Evolutionary conservation across 495 filamentous ascomycete genomes (phyloP).

Genomic region (Penicillium bovifimosum): DNA sequence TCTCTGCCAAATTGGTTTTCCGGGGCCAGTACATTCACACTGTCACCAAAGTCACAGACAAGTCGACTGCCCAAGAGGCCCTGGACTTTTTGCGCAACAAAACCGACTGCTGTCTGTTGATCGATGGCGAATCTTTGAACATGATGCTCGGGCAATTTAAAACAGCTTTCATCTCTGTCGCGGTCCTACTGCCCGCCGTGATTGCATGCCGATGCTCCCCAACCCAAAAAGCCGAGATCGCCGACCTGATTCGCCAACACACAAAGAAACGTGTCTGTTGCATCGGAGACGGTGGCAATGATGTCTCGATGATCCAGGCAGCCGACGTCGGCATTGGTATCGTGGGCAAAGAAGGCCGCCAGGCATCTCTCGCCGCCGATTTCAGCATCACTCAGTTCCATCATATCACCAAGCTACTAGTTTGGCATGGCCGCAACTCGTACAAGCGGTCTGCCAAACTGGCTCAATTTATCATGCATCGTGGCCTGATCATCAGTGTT

Average conservation of each 20-base stretch:
- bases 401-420: constrained; percentile 91
- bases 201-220: constrained; percentile 97
- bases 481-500: constrained; percentile 88
- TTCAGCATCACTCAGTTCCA: constrained; percentile 94
- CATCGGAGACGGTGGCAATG: constrained; percentile 97
- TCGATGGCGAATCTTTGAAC: constrained; percentile 85
- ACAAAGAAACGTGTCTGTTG: constrained; percentile 93
- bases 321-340: constrained; percentile 98
- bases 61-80: constrained; percentile 67
- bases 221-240: constrained; percentile 93
- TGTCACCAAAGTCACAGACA: constrained; percentile 62
- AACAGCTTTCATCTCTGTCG: constrained; percentile 77
- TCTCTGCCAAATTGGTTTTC: constrained; percentile 89
- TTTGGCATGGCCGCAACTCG: constrained; percentile 96
- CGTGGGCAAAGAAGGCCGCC: constrained; percentile 94
- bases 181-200: constrained; percentile 83
- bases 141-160: constrained; percentile 79
- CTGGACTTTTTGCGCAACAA: constrained; percentile 85
- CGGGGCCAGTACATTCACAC: constrained; percentile 95
- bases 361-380: constrained; percentile 91
- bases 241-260: constrained; percentile 80
- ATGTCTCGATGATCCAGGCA: constrained; percentile 98
- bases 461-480: constrained; percentile 96
- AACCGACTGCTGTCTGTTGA: constrained; percentile 81
- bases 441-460: constrained; percentile 96